Evolutionary conservation across 2,329 filamentous ascomycete genomes (phyloP), one percentile per base, ranked within the genome.

Genomic region (Pestalotiopsis sp.): DNA sequence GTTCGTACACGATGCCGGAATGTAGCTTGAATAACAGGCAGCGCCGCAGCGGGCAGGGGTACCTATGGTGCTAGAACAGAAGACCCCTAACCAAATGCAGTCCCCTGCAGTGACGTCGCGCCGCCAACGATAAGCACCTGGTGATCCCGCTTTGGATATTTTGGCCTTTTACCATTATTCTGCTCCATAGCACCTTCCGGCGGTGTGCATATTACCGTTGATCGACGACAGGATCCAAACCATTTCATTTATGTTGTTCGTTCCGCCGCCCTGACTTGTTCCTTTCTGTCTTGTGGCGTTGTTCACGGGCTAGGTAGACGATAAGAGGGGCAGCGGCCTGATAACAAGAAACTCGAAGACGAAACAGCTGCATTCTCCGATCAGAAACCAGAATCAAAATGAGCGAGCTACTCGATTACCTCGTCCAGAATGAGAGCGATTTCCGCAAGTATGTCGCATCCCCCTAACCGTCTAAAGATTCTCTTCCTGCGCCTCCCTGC

Each of bases 321-420:
- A n/a, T 20, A n/a, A 52, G 44, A 52, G 44, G 7, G 7, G 17
- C 17, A 9, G 6, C n/a, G 17, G n/a, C n/a, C 44, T 20, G 44
- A n/a, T 52, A 52, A 52, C 20, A n/a, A 13, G 22, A 22, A 6
- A 58, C 24, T 17, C 6, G 24, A 13, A 66, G 30, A 24, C 35
- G n/a, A 66, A 59, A 59, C 64, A 66, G 30, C 30, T 58, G 17
- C 52, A 44, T 35, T 55, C 55, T n/a, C 17, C 22, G 20, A 17
- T 20, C 22, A 13, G 17, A 9, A 39, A 5, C 14, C 20, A 38
- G 10, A 39, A n/a, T 22, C 73, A 82, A 70, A 71, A 91, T 91
- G 89, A 85, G 86, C 73, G 88, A 92, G 75, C 88, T 95, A 67
- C 84, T 93, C 59, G 84, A 89, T 64, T 94, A 88, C 75, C 85